Percentiles rank a stretch among this genome's conserved stretches.
Conservation (phyloP, 169 alveolate species). For the Eimeria praecox region DNA sequence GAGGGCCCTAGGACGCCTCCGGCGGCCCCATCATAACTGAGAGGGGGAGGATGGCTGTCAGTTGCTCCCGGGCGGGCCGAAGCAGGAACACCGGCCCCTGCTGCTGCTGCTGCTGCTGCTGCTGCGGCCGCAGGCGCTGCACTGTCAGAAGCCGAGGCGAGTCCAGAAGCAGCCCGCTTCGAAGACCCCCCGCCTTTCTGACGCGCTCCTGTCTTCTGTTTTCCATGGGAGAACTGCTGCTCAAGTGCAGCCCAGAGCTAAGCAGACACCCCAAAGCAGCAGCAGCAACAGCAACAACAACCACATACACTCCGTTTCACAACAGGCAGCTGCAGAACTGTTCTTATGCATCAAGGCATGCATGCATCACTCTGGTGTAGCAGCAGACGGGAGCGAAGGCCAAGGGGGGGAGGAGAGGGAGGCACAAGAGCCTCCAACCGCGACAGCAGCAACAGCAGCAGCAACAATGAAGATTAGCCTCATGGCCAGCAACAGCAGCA, state of each 20-base stretch:
- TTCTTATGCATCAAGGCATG: neutral
- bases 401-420: no score
- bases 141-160: neutral
- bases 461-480: neutral
- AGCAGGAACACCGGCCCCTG: neutral
- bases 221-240: constrained; percentile 62
- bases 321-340: neutral
- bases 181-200: constrained; percentile 42
- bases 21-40: constrained; percentile 4
- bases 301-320: neutral
- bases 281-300: constrained; percentile 15
- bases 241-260: constrained; percentile 71
- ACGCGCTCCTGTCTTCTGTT: constrained; percentile 62
- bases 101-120: constrained; percentile 38
- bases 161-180: constrained; percentile 32
- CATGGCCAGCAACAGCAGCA: neutral
- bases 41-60: constrained; percentile 12
- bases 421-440: neutral
- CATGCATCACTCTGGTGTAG: neutral
- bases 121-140: constrained; percentile 32
- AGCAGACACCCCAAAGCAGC: neutral
- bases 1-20: constrained; percentile 26
- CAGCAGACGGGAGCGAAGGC: no score
- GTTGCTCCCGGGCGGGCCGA: constrained; percentile 27
- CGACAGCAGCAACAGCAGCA: constrained; percentile 23